Percentiles rank a stretch among this genome's conserved stretches.
phyloP scores from a whole-genome alignment of 192 early-diverging fungal genomes.

The Coemansia reversa region DNA sequence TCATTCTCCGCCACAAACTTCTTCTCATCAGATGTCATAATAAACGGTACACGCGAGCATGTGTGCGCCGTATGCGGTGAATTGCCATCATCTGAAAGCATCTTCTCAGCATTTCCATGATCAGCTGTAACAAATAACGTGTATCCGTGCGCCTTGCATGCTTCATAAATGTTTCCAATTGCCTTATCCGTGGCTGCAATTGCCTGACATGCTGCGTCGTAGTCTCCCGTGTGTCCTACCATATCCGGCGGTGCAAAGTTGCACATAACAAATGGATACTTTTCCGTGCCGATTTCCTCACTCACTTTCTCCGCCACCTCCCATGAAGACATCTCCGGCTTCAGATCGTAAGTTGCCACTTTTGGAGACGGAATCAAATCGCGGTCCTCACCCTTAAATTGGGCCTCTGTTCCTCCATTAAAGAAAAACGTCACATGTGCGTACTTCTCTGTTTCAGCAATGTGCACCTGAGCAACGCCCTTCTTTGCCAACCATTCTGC shows the following conservation, averaged over 20 bases:
- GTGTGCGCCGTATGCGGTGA: constrained; percentile 98
- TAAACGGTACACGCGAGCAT: constrained; percentile 83
- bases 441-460: constrained; percentile 99
- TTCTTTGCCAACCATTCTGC: constrained; percentile 95
- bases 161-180: constrained; percentile 91
- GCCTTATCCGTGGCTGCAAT: constrained; percentile 94
- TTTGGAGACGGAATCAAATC: constrained; percentile 88
- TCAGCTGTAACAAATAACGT: constrained; percentile 94
- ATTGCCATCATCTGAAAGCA: constrained; percentile 78
- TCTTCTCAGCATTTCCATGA: constrained; percentile 99
- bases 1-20: constrained; percentile 56
- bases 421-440: constrained; percentile 99
- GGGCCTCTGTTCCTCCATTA: constrained; percentile 95
- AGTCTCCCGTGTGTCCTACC: constrained; percentile 97
- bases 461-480: constrained; percentile 86
- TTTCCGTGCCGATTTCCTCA: constrained; percentile 68
- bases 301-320: constrained; percentile 90
- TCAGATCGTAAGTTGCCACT: constrained; percentile 96
- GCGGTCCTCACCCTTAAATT: constrained; percentile 86
- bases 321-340: constrained; percentile 93
- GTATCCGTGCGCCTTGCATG: constrained; percentile 87
- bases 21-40: constrained; percentile 44
- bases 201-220: constrained; percentile 86
- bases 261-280: constrained; percentile 95
- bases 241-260: constrained; percentile 99